Evolutionary conservation across 2,329 filamentous ascomycete genomes (phyloP), one percentile per base, ranked within the genome.

Genomic region (Apiospora sp.): DNA sequence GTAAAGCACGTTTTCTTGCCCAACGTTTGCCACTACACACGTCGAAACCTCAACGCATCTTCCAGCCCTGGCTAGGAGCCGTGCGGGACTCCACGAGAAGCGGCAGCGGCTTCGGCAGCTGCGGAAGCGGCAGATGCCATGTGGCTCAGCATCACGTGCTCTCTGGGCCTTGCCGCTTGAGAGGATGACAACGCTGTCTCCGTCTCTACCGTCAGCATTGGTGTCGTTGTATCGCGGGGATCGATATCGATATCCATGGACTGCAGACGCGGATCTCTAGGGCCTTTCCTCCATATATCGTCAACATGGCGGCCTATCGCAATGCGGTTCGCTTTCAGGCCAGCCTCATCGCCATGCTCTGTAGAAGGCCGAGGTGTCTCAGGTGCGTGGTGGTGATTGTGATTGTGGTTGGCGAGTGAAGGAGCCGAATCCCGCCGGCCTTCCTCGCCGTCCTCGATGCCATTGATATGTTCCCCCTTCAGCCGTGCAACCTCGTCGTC

Each of bases 401-500:
- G 54, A 67, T 72, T 64, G 77, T 74, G 49, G 68, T 73, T 64
- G 77, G 79, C 13, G 22, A 64, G 8, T 41, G 54, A 68, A 69
- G 37, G 54, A 71, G 72, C 76, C 74, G 27, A 58, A 69, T 48
- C 75, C 70, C 7, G 75, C 71, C 7, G 71, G 58, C 14, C 78
- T 77, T 69, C 77, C 77, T 82, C 79, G 2, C 80, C 77, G 3
- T 78, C 77, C 22, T 81, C 80, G 7, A 78, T 79, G 22, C 74
- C 76, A 1, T 79, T 78, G 30, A 76, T 73, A 3, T 73, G 72
- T 71, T 82, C 81, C 49, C 78, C 77, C 71, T 80, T 83, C 4
- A 84, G 76, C 75, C 80, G 78, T 3, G 78, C 78, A 41, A 85
- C 78, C 73, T 97, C 95, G 3, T 92, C 92, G 44, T 94, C 90